phyloP scores from a whole-genome alignment of 1,284 basidiomycete genomes.

The Bondarzewia mesenterica region DNA sequence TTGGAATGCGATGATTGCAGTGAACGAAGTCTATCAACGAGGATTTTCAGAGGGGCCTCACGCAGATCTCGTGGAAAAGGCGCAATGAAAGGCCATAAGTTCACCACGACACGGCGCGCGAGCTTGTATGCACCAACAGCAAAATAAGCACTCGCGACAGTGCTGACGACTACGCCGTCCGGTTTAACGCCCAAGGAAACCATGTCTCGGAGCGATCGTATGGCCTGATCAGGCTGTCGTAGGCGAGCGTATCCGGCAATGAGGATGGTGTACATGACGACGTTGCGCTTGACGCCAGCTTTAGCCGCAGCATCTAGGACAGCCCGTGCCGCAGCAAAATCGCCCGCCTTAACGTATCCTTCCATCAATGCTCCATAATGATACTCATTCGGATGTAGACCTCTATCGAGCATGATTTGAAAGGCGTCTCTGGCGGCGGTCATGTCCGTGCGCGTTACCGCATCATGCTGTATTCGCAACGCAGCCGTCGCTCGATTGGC shows the following conservation, averaged over 20 bases:
- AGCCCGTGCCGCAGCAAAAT: conserved; percentile 42
- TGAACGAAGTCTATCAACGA: conserved; percentile 8
- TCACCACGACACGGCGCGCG: conserved; percentile 45
- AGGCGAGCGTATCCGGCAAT: conserved; percentile 56
- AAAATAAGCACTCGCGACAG: conserved; percentile 59
- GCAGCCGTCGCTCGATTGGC: conserved; percentile 49
- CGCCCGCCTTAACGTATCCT: conserved; percentile 46
- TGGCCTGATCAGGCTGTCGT: conserved; percentile 44
- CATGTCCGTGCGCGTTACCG: conserved; percentile 40
- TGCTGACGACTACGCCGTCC: conserved; percentile 60
- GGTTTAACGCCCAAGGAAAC: conserved; percentile 49
- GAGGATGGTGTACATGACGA: conserved; percentile 66
- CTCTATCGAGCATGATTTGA: conserved; percentile 47
- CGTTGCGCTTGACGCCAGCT: conserved; percentile 44
- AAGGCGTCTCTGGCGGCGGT: conserved; percentile 44
- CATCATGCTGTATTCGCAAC: conserved; percentile 56
- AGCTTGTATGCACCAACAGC: conserved; percentile 39
- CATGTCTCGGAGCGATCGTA: conserved; percentile 55
- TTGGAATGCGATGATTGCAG: conserved; percentile 33
- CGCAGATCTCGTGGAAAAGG: conserved; percentile 45
- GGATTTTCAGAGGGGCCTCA: conserved; percentile 25
- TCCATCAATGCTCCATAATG: conserved; percentile 68
- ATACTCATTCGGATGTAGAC: conserved; percentile 57
- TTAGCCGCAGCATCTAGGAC: conserved; percentile 42
- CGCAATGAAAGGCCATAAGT: conserved; percentile 57